Evolutionary conservation across 192 early-diverging fungal species (phyloP).

Genomic region (Spinellus fusiger): DNA sequence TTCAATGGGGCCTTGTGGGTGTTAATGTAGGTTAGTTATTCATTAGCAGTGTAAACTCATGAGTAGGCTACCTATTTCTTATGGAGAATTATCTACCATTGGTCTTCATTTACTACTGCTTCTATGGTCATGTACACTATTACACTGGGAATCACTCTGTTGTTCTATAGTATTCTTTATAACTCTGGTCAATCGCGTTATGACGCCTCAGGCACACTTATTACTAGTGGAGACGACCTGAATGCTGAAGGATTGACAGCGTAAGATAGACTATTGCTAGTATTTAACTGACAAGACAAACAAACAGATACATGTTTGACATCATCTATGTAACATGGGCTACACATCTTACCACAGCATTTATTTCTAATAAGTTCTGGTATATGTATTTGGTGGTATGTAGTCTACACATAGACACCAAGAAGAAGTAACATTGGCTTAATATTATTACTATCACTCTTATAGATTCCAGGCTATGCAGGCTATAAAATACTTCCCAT

Average conservation of each 20-base stretch:
- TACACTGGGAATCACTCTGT: constrained; percentile 41
- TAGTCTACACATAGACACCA: neutral
- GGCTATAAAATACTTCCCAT: constrained; percentile 45
- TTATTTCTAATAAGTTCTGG: constrained; percentile 52
- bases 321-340: constrained; percentile 82
- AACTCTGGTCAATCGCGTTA: constrained; percentile 39
- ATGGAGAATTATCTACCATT: constrained; percentile 50
- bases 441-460: neutral
- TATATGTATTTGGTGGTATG: constrained; percentile 43
- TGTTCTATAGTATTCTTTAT: constrained; percentile 44
- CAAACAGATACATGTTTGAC: constrained; percentile 74
- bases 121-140: constrained; percentile 34
- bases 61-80: constrained; percentile 43
- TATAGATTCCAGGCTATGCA: constrained; percentile 52
- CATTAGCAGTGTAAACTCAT: neutral
- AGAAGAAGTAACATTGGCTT: neutral
- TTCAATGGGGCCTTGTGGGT: constrained; percentile 44
- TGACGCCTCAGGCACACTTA: constrained; percentile 33
- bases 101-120: constrained; percentile 39
- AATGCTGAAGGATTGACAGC: constrained; percentile 45
- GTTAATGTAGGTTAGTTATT: constrained; percentile 36
- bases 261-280: constrained; percentile 22
- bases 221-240: constrained; percentile 44
- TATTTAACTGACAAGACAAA: constrained; percentile 15
- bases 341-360: constrained; percentile 58